phyloP scores from a whole-genome alignment of 2,329 filamentous ascomycete species.

The Neonectria sp. region DNA sequence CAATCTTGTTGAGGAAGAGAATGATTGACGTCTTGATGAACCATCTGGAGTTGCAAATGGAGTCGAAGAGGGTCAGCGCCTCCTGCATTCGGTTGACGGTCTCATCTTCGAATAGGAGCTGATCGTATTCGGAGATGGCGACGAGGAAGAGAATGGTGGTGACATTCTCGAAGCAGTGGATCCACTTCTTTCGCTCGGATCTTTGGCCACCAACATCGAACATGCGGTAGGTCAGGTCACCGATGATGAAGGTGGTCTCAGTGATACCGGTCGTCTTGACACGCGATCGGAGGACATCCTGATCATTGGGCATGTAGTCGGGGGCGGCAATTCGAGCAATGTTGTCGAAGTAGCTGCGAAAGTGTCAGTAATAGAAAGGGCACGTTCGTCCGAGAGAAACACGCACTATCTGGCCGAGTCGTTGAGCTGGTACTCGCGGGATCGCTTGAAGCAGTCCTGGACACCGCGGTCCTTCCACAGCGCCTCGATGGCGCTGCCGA shows the following conservation, averaged over 20 bases:
- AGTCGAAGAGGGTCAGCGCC: slow-evolving; percentile 88
- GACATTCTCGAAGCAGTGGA: slow-evolving; percentile 98
- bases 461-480: slow-evolving; percentile 95
- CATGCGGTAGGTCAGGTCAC: slow-evolving; percentile 95
- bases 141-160: slow-evolving; percentile 97
- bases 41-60: slow-evolving; percentile 90
- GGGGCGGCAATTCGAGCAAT: slow-evolving; percentile 91
- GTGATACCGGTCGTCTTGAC: slow-evolving; percentile 99
- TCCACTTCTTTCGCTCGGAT: slow-evolving; percentile 99
- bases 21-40: slow-evolving; percentile 93
- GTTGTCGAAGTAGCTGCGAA: slow-evolving; percentile 92
- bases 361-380: slow-evolving; percentile 50
- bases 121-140: slow-evolving; percentile 97
- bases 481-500: slow-evolving; percentile 92
- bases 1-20: slow-evolving; percentile 91
- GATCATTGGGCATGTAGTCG: slow-evolving; percentile 95
- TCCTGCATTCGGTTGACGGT: slow-evolving; percentile 97
- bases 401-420: slow-evolving; percentile 96
- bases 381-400: background rate
- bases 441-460: slow-evolving; percentile 95
- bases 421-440: slow-evolving; percentile 95
- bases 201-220: slow-evolving; percentile 97
- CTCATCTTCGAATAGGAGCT: slow-evolving; percentile 95
- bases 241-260: slow-evolving; percentile 96
- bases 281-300: slow-evolving; percentile 95